A percentile compares a stretch with the other conserved stretches of the same genome.
phyloP scores from a whole-genome alignment of 331 rosid species.

The Acacia pycnantha region DNA sequence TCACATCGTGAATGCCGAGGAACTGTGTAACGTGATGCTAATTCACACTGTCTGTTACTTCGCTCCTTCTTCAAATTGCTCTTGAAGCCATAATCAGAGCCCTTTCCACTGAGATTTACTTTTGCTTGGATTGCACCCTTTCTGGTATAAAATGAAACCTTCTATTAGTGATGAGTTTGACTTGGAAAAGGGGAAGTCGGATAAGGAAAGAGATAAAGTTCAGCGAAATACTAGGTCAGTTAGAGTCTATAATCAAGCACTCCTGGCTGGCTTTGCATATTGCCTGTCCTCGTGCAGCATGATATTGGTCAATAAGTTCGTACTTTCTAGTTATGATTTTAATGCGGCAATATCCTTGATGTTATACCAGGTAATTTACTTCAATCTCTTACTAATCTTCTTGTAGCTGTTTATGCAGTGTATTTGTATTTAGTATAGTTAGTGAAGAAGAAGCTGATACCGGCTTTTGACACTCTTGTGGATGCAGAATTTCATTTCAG shows the following conservation, averaged over 20 bases:
- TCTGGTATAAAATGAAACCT: constrained; percentile 54
- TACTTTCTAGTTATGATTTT: constrained; percentile 88
- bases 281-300: constrained; percentile 93
- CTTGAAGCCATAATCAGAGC: not conserved
- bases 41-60: not conserved
- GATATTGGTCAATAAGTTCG: constrained; percentile 86
- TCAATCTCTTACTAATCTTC: not conserved
- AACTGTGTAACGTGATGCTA: not conserved
- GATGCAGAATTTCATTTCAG: constrained; percentile 91
- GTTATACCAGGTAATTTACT: constrained; percentile 79
- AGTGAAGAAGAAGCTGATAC: constrained; percentile 17
- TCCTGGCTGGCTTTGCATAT: constrained; percentile 82
- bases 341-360: constrained; percentile 91
- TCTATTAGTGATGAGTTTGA: constrained; percentile 51
- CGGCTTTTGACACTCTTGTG: constrained; percentile 28
- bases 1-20: constrained; percentile 12
- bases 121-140: not conserved
- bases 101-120: not conserved
- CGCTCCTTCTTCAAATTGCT: not conserved
- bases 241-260: constrained; percentile 67
- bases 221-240: constrained; percentile 42
- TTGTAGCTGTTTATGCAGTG: not conserved
- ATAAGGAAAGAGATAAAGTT: constrained; percentile 52
- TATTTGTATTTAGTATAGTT: not conserved
- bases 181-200: constrained; percentile 68